phyloP scores from a whole-genome alignment of 2,329 filamentous ascomycete species.

The Neofusicoccum laricinum region DNA sequence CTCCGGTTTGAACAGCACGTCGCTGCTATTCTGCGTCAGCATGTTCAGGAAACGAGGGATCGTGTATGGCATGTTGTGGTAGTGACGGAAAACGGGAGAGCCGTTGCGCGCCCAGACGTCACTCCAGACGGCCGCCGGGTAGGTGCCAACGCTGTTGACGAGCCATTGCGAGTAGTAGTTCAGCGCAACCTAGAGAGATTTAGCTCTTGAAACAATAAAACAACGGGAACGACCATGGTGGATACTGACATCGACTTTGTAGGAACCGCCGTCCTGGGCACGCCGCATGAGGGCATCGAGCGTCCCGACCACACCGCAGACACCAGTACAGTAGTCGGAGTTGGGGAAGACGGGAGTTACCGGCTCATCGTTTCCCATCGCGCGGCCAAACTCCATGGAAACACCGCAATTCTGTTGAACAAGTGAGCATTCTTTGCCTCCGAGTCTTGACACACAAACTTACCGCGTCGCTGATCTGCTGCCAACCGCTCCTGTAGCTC shows the following conservation, averaged over 20 bases:
- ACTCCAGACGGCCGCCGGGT: neutral
- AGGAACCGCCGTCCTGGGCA: slow-evolving; percentile 38
- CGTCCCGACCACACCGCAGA: neutral
- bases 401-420: neutral
- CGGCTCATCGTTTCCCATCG: neutral
- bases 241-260: slow-evolving; percentile 41
- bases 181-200: neutral
- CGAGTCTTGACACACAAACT: too few species aligned
- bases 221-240: too few species aligned
- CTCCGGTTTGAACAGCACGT: neutral
- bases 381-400: neutral
- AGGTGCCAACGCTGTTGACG: neutral
- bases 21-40: neutral
- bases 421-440: neutral
- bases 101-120: neutral
- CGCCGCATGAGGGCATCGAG: neutral
- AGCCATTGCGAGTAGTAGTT: neutral
- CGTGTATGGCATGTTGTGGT: neutral
- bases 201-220: neutral
- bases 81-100: neutral
- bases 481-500: slow-evolving; percentile 49
- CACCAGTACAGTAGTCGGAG: neutral
- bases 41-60: neutral
- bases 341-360: neutral
- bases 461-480: slow-evolving; percentile 43